A percentile compares a stretch with the other conserved stretches of the same genome.
Conservation (phyloP, 2,329 filamentous ascomycete species). For the Gliomastix tumulicola region DNA sequence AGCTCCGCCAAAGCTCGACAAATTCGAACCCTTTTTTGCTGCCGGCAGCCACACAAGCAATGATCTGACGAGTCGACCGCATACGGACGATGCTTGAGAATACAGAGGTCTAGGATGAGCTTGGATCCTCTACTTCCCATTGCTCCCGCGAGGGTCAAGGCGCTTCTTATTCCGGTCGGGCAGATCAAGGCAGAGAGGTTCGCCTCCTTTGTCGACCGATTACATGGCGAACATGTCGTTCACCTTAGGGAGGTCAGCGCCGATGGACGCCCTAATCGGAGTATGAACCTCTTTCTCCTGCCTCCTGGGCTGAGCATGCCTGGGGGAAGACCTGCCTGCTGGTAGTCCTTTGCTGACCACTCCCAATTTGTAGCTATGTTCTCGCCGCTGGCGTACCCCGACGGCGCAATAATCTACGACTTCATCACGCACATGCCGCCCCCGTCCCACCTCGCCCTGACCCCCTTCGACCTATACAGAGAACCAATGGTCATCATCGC, state of each 20-base stretch:
- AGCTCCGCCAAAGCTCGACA: too few relatives aligned
- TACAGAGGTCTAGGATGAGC: conserved; percentile 61
- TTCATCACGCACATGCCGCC: conserved; percentile 73
- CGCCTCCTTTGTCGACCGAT: conserved; percentile 66
- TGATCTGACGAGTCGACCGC: too few relatives aligned
- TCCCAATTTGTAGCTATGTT: conserved; percentile 66
- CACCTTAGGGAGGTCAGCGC: conserved; percentile 80
- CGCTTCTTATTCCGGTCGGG: conserved; percentile 79
- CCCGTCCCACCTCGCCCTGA: conserved; percentile 70
- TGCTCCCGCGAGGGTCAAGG: conserved; percentile 85
- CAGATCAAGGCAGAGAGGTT: conserved; percentile 80
- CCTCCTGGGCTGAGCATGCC: too few relatives aligned
- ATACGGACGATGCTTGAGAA: conserved; percentile 5
- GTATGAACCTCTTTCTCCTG: too few relatives aligned
- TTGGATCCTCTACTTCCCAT: conserved; percentile 85
- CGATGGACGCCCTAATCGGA: conserved; percentile 78
- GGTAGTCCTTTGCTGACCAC: neutral
- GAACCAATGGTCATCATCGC: conserved; percentile 80
- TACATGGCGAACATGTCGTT: conserved; percentile 75
- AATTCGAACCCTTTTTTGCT: too few relatives aligned
- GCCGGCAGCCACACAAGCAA: too few relatives aligned
- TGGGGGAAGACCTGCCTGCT: too few relatives aligned
- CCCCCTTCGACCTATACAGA: conserved; percentile 85
- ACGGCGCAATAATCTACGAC: conserved; percentile 82
- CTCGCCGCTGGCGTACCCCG: conserved; percentile 80